Base-by-base conservation (phyloP, 371 early-diverging fungal species). In the Apophysomyces sp. region DNA sequence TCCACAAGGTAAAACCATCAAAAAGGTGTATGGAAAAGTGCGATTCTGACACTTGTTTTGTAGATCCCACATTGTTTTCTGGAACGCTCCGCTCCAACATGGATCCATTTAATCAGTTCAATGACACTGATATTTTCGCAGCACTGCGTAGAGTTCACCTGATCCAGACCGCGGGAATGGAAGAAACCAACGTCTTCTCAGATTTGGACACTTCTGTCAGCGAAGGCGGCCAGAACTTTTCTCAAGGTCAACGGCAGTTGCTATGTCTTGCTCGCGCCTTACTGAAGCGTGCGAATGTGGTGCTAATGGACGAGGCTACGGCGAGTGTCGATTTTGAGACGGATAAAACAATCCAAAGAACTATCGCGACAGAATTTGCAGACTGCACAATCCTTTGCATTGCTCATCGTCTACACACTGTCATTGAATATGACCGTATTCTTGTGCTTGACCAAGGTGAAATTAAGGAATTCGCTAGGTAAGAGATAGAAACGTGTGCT, bases 181-280 rank as follows among this genome's bases (percentile, higher is more conserved):
- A 81, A 84, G 44, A 44, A 21, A 21, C 24, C 9, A 18, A 21
- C 21, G 44, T 44, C 21, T 44, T 44, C 9, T 18, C 44, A 4
- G 21, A 44, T 63, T 66, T 91, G 39, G 67, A 75, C 57, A 57
- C 84, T n/a, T 65, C 71, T 57, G 83, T 89, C 52, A 77, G 70
- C 18, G 89, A 88, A 55, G 81, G 80, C 21, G 94, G 94, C 18
- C 78, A 81, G 32, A 89, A 84, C 62, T 77, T 91, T 56, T 86
- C 86, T 9, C 81, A 90, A 30, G 95, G 95, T 15, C 88, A 94
- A 65, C 77, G 86, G 13, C 94, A 94, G 72, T 70, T 93, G 63
- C 72, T 94, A 39, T 84, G 89, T 21, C 75, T 94, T 52, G 89
- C 89, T 9, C 85, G 94, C 41, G 91, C 92, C 6, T 67, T 92